Conservation (phyloP, 257 asterid genomes). For the Plantago elongata region DNA sequence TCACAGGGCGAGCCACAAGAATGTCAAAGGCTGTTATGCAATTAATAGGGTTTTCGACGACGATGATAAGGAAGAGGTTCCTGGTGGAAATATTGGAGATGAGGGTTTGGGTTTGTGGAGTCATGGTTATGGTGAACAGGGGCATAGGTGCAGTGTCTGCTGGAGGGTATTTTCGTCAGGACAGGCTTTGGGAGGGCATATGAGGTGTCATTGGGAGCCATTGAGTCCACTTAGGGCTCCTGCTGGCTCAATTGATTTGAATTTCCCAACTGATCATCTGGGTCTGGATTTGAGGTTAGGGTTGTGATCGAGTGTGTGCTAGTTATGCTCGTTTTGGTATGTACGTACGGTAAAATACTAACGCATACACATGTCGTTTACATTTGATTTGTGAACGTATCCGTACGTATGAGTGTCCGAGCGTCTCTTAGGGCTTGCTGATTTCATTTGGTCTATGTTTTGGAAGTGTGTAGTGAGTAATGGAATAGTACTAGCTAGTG, state of each 20-base stretch:
- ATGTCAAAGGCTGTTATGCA: slow-evolving; percentile 83
- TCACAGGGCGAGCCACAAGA: slow-evolving; percentile 81
- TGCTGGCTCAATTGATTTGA: slow-evolving; percentile 34
- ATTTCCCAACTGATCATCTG: slow-evolving; percentile 19
- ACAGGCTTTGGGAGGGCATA: slow-evolving; percentile 79
- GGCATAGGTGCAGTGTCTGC: slow-evolving; percentile 62
- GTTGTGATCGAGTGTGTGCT: slow-evolving; percentile 9
- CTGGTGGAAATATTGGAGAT: background rate
- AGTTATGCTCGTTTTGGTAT: no score
- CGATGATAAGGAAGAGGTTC: slow-evolving; percentile 1
- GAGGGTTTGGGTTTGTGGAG: background rate
- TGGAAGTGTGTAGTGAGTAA: no score
- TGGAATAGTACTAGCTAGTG: no score
- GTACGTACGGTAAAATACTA: no score
- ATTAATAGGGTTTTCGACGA: slow-evolving; percentile 36
- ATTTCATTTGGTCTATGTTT: no score
- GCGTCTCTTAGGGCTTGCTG: no score
- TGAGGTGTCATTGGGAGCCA: slow-evolving; percentile 71
- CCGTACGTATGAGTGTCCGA: no score
- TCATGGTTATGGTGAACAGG: background rate
- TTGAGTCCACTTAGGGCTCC: slow-evolving; percentile 22
- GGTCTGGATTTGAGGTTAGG: slow-evolving; percentile 25
- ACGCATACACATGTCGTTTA: no score
- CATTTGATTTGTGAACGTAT: no score
- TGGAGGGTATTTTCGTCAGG: slow-evolving; percentile 70